Evolutionary conservation across 2,329 filamentous ascomycete genomes (phyloP).

Genomic region (Trichoderma semiorbis): DNA sequence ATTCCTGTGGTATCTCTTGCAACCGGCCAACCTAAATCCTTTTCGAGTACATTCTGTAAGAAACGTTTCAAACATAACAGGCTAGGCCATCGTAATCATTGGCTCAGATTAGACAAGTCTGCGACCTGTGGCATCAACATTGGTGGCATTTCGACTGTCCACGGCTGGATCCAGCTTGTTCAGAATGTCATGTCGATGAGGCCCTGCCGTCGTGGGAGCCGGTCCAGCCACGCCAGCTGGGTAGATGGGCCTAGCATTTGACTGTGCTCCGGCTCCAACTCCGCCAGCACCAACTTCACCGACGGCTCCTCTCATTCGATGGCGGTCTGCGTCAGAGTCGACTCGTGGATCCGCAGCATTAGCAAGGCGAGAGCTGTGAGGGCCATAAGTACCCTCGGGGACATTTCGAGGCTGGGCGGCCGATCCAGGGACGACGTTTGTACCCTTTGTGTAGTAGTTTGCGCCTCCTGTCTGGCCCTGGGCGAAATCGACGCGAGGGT

Average conservation of each 20-base stretch:
- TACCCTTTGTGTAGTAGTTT: conserved; percentile 11
- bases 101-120: not conserved
- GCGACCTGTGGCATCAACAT: not conserved
- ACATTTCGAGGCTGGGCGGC: not conserved
- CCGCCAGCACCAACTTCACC: not conserved
- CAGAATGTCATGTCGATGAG: conserved; percentile 19
- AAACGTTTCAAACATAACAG: not conserved
- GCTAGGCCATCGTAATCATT: not conserved
- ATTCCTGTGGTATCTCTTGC: conserved; percentile 4
- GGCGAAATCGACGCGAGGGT: conserved; percentile 44
- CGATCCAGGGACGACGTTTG: not conserved
- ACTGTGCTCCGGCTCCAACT: not conserved
- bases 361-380: conserved; percentile 35
- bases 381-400: conserved; percentile 18
- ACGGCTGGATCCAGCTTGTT: conserved; percentile 20
- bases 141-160: conserved; percentile 6
- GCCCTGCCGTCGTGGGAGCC: conserved; percentile 19
- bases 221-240: conserved; percentile 10
- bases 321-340: conserved; percentile 32
- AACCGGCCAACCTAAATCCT: not conserved
- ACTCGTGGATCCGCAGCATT: conserved; percentile 48
- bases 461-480: not conserved
- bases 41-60: not conserved
- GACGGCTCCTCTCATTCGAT: not conserved
- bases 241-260: not conserved